Base-by-base conservation (phyloP, 2,329 filamentous ascomycete species). In the Camptophora hylomeconis region DNA sequence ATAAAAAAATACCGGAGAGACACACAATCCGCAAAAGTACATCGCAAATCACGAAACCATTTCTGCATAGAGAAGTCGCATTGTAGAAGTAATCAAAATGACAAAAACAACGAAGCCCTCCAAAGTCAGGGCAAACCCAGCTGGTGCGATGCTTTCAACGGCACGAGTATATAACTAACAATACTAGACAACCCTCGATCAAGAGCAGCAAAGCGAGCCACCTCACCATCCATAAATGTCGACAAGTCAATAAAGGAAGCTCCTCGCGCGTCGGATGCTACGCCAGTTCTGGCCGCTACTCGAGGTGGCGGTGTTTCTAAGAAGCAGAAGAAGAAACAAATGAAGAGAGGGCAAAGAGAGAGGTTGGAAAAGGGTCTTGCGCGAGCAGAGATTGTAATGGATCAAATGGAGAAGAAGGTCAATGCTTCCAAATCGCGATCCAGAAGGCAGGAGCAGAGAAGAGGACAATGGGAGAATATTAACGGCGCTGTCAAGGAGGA, bases 201-300 rank as follows among this genome's bases (percentile, higher is more conserved):
- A 27, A 68, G 71, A 32, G 69, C 70, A 31, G 67, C 68, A 20
- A 63, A 69, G 39, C 61, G 71, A 42, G 69, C 61, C 37, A 58
- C 54, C 30, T 69, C 67, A 5, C 70, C 69, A 12, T 63, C 64
- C 30, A 50, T 67, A 38, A 50, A 67, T 37, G 45, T 64, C 26
- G 61, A 68, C 48, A 65, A 65, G 45, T 63, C 62, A 23, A 44
- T 67, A 28, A 57, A 46, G 32, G 47, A 55, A 23, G 45, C 50
- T 41, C 57, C 60, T 24, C 50, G 60, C 7, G 37, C 39, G 2
- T 35, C 52, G 48, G 10, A 54, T 53, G 30, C 36, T 11, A 40
- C 38, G 45, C 57, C 28, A 45, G 56, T 24, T 42, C 42, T 19
- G 40, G 51, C 29, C 24, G 57, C 65, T 7, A 62, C 66, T 25